A percentile compares a stretch with the other conserved stretches of the same genome.
Evolutionary conservation across 371 early-diverging fungal species (phyloP).

Genomic region (Chytridium lagenaria): DNA sequence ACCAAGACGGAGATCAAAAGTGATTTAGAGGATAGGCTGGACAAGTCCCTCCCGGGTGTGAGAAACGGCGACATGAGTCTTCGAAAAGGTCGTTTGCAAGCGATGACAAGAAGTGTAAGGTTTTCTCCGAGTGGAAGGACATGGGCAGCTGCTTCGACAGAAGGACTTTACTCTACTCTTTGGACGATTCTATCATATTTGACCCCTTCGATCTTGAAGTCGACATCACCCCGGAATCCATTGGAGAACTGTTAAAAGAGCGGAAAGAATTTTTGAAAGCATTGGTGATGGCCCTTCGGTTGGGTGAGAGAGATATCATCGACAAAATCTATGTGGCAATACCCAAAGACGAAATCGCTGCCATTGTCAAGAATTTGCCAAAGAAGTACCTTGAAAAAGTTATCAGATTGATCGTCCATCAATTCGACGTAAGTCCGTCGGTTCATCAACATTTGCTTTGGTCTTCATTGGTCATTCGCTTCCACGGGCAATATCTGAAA

Average conservation of each 20-base stretch:
- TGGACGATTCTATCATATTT: constrained; percentile 90
- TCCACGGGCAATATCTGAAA: constrained; percentile 84
- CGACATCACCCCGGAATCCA: constrained; percentile 90
- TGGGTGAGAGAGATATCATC: constrained; percentile 83
- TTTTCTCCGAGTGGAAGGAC: constrained; percentile 94
- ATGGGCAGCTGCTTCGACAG: constrained; percentile 97
- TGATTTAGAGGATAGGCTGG: constrained; percentile 85
- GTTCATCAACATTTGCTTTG: constrained; percentile 89
- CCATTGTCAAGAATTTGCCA: constrained; percentile 80
- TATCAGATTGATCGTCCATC: constrained; percentile 78
- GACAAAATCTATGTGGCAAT: constrained; percentile 80
- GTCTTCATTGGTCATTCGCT: constrained; percentile 72
- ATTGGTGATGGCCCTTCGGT: constrained; percentile 85
- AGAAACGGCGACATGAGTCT: constrained; percentile 81
- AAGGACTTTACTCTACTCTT: constrained; percentile 93
- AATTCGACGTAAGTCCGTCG: constrained; percentile 77
- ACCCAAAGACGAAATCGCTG: constrained; percentile 75
- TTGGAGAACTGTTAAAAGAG: constrained; percentile 70
- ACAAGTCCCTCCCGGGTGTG: constrained; percentile 86
- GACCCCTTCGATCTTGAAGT: constrained; percentile 98
- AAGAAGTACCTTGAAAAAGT: constrained; percentile 82
- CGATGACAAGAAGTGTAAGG: constrained; percentile 80
- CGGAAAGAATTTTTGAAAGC: constrained; percentile 80
- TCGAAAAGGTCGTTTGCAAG: constrained; percentile 74
- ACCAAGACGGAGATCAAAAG: constrained; percentile 71